phyloP scores from a whole-genome alignment of 1,284 basidiomycete genomes.

The Afroboletus lepidellus region DNA sequence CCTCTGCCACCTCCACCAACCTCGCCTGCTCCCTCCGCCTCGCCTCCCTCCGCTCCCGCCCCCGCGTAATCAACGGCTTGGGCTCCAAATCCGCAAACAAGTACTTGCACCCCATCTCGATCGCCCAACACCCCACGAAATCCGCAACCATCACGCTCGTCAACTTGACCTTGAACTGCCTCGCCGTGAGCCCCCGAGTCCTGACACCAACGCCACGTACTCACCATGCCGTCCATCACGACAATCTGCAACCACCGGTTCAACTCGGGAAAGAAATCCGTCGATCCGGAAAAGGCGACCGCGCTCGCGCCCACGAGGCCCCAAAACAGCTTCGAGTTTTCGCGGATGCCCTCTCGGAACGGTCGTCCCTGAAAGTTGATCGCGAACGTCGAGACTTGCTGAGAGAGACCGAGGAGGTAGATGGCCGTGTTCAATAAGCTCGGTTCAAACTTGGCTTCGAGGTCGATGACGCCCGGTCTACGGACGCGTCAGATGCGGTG shows the following conservation, averaged over 20 bases:
- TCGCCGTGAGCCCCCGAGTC: background rate
- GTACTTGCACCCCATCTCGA: constrained; percentile 83
- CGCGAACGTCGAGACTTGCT: constrained; percentile 95
- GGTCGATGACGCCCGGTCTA: constrained; percentile 79
- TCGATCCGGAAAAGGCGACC: constrained; percentile 91
- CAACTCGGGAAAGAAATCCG: constrained; percentile 92
- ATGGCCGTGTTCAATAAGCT: constrained; percentile 92
- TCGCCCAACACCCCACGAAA: constrained; percentile 83
- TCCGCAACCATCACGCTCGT: constrained; percentile 84
- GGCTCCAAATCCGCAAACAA: constrained; percentile 90
- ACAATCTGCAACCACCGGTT: constrained; percentile 98
- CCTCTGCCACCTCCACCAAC: constrained; percentile 1
- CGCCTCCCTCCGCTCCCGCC: constrained; percentile 67
- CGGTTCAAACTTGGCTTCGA: constrained; percentile 94
- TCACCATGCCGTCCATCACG: constrained; percentile 76
- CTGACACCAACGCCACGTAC: constrained; percentile 27
- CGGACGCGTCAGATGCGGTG: no score
- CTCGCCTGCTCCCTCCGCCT: constrained; percentile 35
- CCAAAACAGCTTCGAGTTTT: constrained; percentile 90
- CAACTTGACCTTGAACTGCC: constrained; percentile 78
- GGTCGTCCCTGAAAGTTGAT: constrained; percentile 98
- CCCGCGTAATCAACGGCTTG: constrained; percentile 80
- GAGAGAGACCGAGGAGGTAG: constrained; percentile 88
- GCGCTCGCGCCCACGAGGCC: constrained; percentile 83
- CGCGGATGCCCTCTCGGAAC: constrained; percentile 93